Conservation (phyloP, 1,139 yeast species). For the Taphrina deformans region DNA sequence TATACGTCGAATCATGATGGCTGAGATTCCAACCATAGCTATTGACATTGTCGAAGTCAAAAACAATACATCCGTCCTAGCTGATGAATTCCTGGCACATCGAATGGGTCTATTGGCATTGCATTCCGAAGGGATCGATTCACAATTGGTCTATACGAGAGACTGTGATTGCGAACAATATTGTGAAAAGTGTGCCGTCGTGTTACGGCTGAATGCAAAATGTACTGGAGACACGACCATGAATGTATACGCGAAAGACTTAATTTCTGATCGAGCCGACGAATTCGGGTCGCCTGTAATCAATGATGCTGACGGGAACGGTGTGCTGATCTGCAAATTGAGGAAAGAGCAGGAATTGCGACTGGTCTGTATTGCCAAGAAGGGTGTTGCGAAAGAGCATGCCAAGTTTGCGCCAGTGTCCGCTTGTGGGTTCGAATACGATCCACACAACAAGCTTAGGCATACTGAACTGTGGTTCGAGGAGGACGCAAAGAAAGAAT, state of each 20-base stretch:
- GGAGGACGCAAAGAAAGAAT: conserved; percentile 79
- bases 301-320: conserved; percentile 71
- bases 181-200: conserved; percentile 92
- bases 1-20: conserved; percentile 82
- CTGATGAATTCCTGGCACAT: conserved; percentile 94
- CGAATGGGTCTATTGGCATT: conserved; percentile 89
- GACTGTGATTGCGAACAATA: conserved; percentile 98
- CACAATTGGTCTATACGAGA: conserved; percentile 51
- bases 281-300: conserved; percentile 74
- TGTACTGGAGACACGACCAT: conserved; percentile 70
- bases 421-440: conserved; percentile 97
- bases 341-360: conserved; percentile 90
- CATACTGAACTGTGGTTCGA: conserved; percentile 98
- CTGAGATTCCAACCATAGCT: conserved; percentile 64
- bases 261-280: conserved; percentile 49
- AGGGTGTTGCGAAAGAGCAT: conserved; percentile 94
- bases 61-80: conserved; percentile 87
- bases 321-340: conserved; percentile 84
- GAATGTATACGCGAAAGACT: conserved; percentile 86
- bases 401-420: conserved; percentile 98
- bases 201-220: conserved; percentile 76
- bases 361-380: conserved; percentile 89
- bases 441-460: conserved; percentile 96
- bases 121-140: conserved; percentile 77
- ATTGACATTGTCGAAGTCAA: conserved; percentile 95